phyloP scores from a whole-genome alignment of 179 eudicot species.

The Corrigiola litoralis region DNA sequence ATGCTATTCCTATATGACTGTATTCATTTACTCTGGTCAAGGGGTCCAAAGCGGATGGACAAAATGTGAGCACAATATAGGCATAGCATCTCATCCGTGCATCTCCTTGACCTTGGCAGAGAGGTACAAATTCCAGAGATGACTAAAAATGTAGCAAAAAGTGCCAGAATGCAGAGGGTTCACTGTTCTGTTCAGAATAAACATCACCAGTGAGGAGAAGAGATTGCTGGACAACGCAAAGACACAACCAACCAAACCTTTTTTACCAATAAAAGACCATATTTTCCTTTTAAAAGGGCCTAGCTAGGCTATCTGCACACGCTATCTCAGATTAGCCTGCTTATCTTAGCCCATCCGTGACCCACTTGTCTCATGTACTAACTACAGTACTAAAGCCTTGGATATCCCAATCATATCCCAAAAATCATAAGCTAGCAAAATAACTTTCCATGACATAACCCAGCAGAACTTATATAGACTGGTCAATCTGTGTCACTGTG shows the following conservation, averaged over 20 bases:
- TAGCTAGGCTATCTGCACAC: slow-evolving; percentile 1
- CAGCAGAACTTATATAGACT: neutral
- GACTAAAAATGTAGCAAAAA: neutral
- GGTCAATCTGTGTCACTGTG: slow-evolving; percentile 1
- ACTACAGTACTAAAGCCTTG: too few species aligned
- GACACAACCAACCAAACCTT: neutral
- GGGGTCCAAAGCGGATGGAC: too few species aligned
- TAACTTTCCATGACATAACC: neutral
- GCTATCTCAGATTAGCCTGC: neutral
- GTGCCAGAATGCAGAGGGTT: neutral
- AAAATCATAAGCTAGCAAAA: neutral
- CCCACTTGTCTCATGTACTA: neutral
- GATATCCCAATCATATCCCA: neutral
- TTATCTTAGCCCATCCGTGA: neutral
- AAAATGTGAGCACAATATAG: neutral
- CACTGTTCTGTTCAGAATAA: neutral
- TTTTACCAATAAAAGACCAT: neutral
- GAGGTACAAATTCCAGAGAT: too few species aligned
- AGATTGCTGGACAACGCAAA: neutral
- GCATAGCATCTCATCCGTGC: neutral
- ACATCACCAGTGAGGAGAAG: neutral
- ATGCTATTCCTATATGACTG: too few species aligned
- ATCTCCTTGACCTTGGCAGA: neutral
- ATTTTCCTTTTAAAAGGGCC: neutral
- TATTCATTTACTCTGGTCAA: too few species aligned